Evolutionary conservation across 2,329 filamentous ascomycete species (phyloP).

Genomic region (Sarocladium strictum): DNA sequence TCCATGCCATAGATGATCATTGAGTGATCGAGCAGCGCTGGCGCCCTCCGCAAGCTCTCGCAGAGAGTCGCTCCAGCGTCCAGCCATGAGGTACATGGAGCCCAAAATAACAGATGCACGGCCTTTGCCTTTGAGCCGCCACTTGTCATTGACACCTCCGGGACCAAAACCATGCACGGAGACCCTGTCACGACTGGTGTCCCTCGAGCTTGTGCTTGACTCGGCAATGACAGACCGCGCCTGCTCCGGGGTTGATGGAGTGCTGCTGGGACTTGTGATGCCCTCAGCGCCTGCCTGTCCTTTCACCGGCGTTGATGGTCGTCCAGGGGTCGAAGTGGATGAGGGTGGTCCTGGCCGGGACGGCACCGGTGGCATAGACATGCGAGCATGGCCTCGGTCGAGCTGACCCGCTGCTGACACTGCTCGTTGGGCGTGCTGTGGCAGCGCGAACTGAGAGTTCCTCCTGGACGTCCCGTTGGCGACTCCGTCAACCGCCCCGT

Average conservation of each 20-base stretch:
- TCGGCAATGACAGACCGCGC: constrained; percentile 12
- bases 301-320: constrained; percentile 45
- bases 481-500: constrained; percentile 32
- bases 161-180: constrained; percentile 67
- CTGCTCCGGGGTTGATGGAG: constrained; percentile 31
- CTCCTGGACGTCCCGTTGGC: constrained; percentile 36
- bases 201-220: constrained; percentile 35
- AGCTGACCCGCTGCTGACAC: constrained; percentile 44
- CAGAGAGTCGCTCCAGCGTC: constrained; percentile 83
- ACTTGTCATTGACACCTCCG: constrained; percentile 67
- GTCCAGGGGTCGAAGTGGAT: constrained; percentile 37
- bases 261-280: constrained; percentile 29
- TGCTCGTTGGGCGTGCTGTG: constrained; percentile 39
- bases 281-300: constrained; percentile 42
- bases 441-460: constrained; percentile 49
- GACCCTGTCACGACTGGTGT: constrained; percentile 49
- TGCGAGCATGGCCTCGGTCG: constrained; percentile 61
- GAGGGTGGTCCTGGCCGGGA: constrained; percentile 37
- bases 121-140: constrained; percentile 74
- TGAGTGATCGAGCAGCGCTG: constrained; percentile 66
- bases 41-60: constrained; percentile 79
- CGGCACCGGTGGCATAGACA: constrained; percentile 74
- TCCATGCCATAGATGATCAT: constrained; percentile 95
- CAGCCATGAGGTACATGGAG: constrained; percentile 80
- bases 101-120: constrained; percentile 75